Percentiles rank a stretch among this genome's conserved stretches.
These are phyloP conservation scores for Choiromyces venosus DNA, from an alignment of 495 filamentous ascomycete genomes.

Conservation along the genomic window DNA sequence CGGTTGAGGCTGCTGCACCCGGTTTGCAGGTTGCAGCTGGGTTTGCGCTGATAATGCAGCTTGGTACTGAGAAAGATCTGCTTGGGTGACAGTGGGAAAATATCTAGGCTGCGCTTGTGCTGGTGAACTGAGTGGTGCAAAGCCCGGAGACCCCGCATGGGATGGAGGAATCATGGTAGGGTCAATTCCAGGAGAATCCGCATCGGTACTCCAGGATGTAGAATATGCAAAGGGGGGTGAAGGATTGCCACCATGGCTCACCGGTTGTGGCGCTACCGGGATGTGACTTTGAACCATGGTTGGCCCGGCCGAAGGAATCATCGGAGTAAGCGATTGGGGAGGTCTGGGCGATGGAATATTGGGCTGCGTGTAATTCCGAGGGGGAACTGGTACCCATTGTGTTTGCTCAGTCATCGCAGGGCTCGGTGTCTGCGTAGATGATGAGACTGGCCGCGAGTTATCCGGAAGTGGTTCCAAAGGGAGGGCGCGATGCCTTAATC, in stretches of 20 bases:
- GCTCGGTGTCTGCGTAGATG: not conserved
- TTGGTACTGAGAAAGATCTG: not conserved
- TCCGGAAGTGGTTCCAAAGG: not conserved
- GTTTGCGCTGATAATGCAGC: not conserved
- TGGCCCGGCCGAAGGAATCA: constrained; percentile 13
- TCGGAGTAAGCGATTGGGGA: constrained; percentile 13
- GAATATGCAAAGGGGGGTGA: not conserved
- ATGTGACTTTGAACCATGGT: not conserved
- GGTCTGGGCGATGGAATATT: constrained; percentile 15
- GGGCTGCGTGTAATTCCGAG: constrained; percentile 13
- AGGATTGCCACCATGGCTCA: not conserved
- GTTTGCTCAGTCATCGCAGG: not conserved
- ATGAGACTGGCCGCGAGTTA: not conserved
- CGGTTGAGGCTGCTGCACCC: constrained; percentile 1
- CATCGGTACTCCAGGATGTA: not conserved
- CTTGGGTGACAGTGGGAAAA: not conserved
- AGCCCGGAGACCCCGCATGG: not conserved
- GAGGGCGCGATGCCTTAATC: not conserved
- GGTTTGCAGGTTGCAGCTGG: not conserved
- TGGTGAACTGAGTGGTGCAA: not conserved
- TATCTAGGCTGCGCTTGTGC: not conserved
- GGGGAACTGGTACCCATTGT: not conserved
- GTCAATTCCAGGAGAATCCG: not conserved
- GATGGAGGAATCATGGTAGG: not conserved
- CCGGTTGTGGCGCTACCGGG: not conserved